Percentiles rank a stretch among this genome's conserved stretches.
phyloP scores from a whole-genome alignment of 2,329 filamentous ascomycete genomes.

The Tolypocladium album region DNA sequence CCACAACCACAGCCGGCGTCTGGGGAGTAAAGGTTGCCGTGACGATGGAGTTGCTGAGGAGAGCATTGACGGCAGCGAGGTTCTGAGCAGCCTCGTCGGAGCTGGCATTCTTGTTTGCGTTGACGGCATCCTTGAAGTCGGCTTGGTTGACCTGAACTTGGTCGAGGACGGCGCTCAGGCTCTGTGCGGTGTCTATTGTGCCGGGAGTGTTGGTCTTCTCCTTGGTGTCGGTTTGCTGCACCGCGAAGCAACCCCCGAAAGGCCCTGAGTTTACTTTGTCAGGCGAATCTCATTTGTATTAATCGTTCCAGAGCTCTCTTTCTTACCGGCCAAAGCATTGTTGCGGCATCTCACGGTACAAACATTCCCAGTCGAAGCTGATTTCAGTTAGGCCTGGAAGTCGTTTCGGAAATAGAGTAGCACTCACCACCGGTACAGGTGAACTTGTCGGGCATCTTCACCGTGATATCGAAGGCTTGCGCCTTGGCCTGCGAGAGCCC shows the following conservation, averaged over 20 bases:
- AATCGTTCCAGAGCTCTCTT: too few species aligned
- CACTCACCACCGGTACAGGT: constrained; percentile 29
- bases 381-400: too few species aligned
- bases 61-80: constrained; percentile 26
- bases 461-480: constrained; percentile 44
- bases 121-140: constrained; percentile 31
- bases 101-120: constrained; percentile 32
- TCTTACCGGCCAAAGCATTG: constrained; percentile 41
- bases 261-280: too few species aligned
- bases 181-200: constrained; percentile 34
- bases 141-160: constrained; percentile 40
- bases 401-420: too few species aligned
- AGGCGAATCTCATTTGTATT: too few species aligned
- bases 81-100: constrained; percentile 14
- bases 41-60: constrained; percentile 18
- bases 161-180: constrained; percentile 29
- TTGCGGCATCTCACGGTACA: constrained; percentile 51
- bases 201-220: constrained; percentile 30
- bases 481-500: constrained; percentile 46
- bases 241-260: constrained; percentile 47
- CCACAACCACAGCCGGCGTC: constrained; percentile 16
- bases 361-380: constrained; percentile 44
- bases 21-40: constrained; percentile 19
- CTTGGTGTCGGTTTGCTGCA: constrained; percentile 39
- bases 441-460: constrained; percentile 38